Evolutionary conservation across 2,329 filamentous ascomycete species (phyloP).

Genomic region (Xylaria sp.): DNA sequence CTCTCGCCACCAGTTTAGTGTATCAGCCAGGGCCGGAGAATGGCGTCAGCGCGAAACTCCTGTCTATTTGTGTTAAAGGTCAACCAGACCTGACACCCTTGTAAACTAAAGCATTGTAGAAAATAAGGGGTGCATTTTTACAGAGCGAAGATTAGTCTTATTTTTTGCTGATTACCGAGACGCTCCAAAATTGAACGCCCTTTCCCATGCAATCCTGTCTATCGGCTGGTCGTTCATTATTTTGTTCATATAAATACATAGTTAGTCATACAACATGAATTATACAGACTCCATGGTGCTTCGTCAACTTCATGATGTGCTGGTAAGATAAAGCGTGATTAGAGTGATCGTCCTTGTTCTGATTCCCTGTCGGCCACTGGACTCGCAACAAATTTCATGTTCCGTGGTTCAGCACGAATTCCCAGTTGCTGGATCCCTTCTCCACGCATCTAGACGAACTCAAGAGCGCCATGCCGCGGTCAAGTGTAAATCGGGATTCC

Average conservation of each 20-base stretch:
- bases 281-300: constrained; percentile 7
- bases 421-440: too few species aligned
- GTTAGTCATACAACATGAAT: constrained; percentile 17
- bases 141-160: constrained; percentile 26
- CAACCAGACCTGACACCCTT: not conserved
- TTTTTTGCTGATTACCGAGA: not conserved
- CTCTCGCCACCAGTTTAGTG: too few species aligned
- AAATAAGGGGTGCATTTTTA: not conserved
- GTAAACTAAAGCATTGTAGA: not conserved
- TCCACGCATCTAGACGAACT: too few species aligned
- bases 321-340: not conserved
- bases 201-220: constrained; percentile 15
- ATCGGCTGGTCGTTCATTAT: constrained; percentile 8
- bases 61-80: not conserved
- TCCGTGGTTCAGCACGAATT: not conserved
- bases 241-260: not conserved
- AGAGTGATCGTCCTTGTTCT: not conserved
- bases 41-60: not conserved
- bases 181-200: constrained; percentile 8
- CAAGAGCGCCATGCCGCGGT: not conserved
- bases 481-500: not conserved
- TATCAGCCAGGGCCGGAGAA: not conserved
- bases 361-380: not conserved
- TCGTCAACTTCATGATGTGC: not conserved
- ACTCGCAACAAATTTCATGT: not conserved